Percentiles rank a stretch among this genome's conserved stretches.
phyloP scores from a whole-genome alignment of 495 filamentous ascomycete genomes.

The Xylaria sp. region DNA sequence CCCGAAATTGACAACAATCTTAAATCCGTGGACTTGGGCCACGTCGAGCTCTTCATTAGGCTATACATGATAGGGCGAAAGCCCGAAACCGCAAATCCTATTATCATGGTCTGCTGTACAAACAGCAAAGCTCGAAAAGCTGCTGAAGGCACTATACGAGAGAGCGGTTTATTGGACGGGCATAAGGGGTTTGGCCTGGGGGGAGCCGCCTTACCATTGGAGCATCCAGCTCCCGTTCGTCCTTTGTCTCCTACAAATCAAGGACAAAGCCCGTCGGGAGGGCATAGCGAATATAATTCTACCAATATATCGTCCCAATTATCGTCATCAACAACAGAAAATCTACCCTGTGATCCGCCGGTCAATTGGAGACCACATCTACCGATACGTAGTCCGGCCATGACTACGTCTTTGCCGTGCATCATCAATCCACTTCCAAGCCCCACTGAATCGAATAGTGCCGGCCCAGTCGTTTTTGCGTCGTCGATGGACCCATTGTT shows the following conservation, averaged over 20 bases:
- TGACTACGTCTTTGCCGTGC: not conserved
- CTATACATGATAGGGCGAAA: conserved; percentile 31
- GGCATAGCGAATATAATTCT: not conserved
- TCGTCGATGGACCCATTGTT: not conserved
- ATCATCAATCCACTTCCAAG: not conserved
- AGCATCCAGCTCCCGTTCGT: conserved; percentile 28
- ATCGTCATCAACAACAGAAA: not conserved
- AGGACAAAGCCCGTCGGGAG: not conserved
- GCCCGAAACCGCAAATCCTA: conserved; percentile 22
- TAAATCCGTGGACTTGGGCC: conserved; percentile 16
- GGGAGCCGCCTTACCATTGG: conserved; percentile 25
- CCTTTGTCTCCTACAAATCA: not conserved
- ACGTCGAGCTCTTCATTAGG: conserved; percentile 28
- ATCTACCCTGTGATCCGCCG: not conserved
- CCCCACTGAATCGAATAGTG: not conserved
- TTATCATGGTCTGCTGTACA: conserved; percentile 35
- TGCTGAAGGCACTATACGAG: conserved; percentile 15
- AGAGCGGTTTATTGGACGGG: conserved; percentile 8
- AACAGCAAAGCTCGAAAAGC: conserved; percentile 14
- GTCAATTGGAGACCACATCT: not conserved
- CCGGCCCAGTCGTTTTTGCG: not conserved
- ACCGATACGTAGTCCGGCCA: not conserved
- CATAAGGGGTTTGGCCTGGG: conserved; percentile 29
- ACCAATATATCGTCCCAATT: not conserved
- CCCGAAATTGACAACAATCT: conserved; percentile 26